phyloP scores from a whole-genome alignment of 1,284 basidiomycete genomes.

The Trametes hirsuta region DNA sequence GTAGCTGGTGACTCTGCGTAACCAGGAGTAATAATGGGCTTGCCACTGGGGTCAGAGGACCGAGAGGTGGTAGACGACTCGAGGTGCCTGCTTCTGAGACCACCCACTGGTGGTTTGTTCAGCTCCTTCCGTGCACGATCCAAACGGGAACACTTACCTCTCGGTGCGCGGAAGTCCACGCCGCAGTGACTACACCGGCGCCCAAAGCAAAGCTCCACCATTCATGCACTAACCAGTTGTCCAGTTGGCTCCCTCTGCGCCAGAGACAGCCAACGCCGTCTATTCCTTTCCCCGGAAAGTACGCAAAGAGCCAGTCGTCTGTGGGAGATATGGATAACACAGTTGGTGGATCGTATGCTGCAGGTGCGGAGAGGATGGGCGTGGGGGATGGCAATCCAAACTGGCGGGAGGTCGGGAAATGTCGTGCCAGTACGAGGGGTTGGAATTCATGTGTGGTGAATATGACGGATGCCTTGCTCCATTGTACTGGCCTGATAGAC shows the following conservation, averaged over 20 bases:
- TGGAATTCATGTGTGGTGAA: slow-evolving; percentile 66
- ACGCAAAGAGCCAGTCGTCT: slow-evolving; percentile 72
- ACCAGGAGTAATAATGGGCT: slow-evolving; percentile 36
- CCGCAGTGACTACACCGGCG: slow-evolving; percentile 60
- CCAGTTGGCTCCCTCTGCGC: slow-evolving; percentile 56
- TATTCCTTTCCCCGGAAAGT: slow-evolving; percentile 60
- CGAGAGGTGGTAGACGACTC: slow-evolving; percentile 35
- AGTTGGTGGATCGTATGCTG: slow-evolving; percentile 62
- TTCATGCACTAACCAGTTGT: slow-evolving; percentile 65
- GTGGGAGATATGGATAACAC: slow-evolving; percentile 60
- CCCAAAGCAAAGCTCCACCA: slow-evolving; percentile 55
- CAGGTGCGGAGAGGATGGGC: slow-evolving; percentile 46
- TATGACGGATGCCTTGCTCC: slow-evolving; percentile 70
- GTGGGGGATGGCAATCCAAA: slow-evolving; percentile 60
- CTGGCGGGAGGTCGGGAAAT: slow-evolving; percentile 69
- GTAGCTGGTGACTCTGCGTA: slow-evolving; percentile 35
- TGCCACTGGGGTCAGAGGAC: slow-evolving; percentile 29
- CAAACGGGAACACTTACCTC: slow-evolving; percentile 48
- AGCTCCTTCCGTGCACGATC: background rate
- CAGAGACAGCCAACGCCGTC: slow-evolving; percentile 70
- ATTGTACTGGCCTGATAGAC: slow-evolving; percentile 61
- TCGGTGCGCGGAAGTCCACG: slow-evolving; percentile 63
- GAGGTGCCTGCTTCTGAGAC: slow-evolving; percentile 34
- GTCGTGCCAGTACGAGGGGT: slow-evolving; percentile 60
- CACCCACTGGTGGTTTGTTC: slow-evolving; percentile 31